Conservation (phyloP, 2,329 filamentous ascomycete species). For the Apiospora arundinis region DNA sequence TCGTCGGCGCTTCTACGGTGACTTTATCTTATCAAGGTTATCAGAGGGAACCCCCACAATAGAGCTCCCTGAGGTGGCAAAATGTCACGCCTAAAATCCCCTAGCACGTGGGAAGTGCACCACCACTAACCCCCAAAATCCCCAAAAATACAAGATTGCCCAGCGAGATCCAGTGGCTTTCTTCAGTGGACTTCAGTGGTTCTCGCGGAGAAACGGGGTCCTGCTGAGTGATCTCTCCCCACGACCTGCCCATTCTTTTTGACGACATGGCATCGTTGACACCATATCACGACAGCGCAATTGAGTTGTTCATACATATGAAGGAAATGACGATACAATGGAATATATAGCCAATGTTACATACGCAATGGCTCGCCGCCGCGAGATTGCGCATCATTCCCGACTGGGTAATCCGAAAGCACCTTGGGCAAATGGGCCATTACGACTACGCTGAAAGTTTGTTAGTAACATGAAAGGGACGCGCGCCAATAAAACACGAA, state of each 20-base stretch:
- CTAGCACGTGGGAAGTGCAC: constrained; percentile 7
- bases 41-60: neutral
- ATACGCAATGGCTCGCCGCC: neutral
- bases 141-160: neutral
- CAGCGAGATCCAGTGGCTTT: constrained; percentile 13
- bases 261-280: neutral
- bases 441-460: neutral
- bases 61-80: neutral
- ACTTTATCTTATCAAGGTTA: constrained; percentile 11
- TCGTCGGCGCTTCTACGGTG: neutral
- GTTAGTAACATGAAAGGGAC: neutral
- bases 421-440: neutral
- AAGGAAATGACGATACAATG: neutral
- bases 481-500: neutral
- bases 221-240: constrained; percentile 1
- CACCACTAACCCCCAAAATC: neutral
- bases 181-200: constrained; percentile 18
- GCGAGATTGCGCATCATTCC: neutral
- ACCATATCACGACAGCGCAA: neutral
- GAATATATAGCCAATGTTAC: neutral
- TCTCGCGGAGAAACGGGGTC: constrained; percentile 5
- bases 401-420: constrained; percentile 1
- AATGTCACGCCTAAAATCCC: neutral
- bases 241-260: constrained; percentile 7
- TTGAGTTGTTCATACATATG: neutral